phyloP scores from a whole-genome alignment of 2,329 filamentous ascomycete species.

The Exserohilum rostratum region DNA sequence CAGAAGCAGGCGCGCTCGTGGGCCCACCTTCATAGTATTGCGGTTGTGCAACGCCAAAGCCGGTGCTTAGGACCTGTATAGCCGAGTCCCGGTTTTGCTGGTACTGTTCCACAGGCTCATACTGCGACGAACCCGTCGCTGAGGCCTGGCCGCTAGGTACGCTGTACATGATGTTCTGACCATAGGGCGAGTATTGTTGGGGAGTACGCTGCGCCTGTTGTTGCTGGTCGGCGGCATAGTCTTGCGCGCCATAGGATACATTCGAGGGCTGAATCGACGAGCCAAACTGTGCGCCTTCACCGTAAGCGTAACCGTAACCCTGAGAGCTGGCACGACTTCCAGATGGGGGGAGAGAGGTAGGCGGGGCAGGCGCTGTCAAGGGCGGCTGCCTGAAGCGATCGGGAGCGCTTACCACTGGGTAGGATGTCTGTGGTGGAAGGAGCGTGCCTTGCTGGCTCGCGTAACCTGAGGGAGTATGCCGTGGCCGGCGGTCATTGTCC shows the following conservation, averaged over 20 bases:
- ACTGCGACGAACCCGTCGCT: constrained; percentile 63
- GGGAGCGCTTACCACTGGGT: constrained; percentile 53
- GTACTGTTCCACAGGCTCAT: constrained; percentile 78
- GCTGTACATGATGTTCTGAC: constrained; percentile 78
- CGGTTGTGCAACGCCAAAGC: constrained; percentile 70
- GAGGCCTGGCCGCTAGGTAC: constrained; percentile 55
- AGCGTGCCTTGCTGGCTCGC: constrained; percentile 57
- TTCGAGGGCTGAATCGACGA: constrained; percentile 57
- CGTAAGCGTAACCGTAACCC: constrained; percentile 59
- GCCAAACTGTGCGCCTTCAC: constrained; percentile 61
- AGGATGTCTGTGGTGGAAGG: constrained; percentile 52
- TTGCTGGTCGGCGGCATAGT: constrained; percentile 65
- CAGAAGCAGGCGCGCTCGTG: constrained; percentile 65
- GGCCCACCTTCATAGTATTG: constrained; percentile 68
- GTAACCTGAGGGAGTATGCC: constrained; percentile 74
- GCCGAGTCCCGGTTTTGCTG: constrained; percentile 70
- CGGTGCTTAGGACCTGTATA: constrained; percentile 75
- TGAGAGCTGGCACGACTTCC: constrained; percentile 49
- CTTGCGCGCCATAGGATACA: constrained; percentile 67
- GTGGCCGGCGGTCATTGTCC: constrained; percentile 76
- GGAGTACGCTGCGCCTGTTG: constrained; percentile 62
- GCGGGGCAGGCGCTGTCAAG: constrained; percentile 50
- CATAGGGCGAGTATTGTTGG: constrained; percentile 59
- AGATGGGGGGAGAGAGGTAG: constrained; percentile 50
- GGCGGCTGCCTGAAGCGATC: constrained; percentile 57